Conservation (phyloP, 176 grass and related monocot genomes). For the Rhynchospora breviuscula region DNA sequence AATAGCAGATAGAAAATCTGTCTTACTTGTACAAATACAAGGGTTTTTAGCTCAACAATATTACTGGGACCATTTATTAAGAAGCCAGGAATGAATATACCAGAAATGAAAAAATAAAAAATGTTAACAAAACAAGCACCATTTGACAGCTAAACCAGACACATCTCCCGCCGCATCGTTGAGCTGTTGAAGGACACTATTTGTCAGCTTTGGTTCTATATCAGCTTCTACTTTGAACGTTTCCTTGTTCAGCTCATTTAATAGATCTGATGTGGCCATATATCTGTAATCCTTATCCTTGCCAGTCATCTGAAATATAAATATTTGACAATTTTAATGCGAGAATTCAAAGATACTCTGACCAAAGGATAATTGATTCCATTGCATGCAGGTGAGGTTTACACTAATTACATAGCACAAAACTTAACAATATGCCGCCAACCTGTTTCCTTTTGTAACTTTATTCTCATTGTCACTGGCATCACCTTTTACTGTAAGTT, state of each 20-base stretch:
- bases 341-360: neutral
- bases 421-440: neutral
- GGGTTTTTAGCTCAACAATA: neutral
- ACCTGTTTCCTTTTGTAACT: neutral
- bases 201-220: slow-evolving; percentile 57
- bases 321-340: slow-evolving; percentile 27
- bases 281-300: slow-evolving; percentile 97
- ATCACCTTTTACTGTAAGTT: neutral
- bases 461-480: neutral
- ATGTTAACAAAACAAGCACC: slow-evolving; percentile 33
- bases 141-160: slow-evolving; percentile 94
- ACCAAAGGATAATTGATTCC: neutral
- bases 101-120: slow-evolving; percentile 4
- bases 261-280: slow-evolving; percentile 92
- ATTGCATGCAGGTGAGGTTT: neutral
- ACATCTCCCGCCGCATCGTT: slow-evolving; percentile 91
- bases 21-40: neutral
- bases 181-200: slow-evolving; percentile 78
- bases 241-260: slow-evolving; percentile 72
- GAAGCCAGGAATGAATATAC: neutral
- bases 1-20: neutral
- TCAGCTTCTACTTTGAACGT: slow-evolving; percentile 68
- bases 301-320: slow-evolving; percentile 63
- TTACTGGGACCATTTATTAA: neutral
- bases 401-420: neutral